A percentile compares a stretch with the other conserved stretches of the same genome.
phyloP scores from a whole-genome alignment of 148 eudicot species.

The Camellia sinensis region DNA sequence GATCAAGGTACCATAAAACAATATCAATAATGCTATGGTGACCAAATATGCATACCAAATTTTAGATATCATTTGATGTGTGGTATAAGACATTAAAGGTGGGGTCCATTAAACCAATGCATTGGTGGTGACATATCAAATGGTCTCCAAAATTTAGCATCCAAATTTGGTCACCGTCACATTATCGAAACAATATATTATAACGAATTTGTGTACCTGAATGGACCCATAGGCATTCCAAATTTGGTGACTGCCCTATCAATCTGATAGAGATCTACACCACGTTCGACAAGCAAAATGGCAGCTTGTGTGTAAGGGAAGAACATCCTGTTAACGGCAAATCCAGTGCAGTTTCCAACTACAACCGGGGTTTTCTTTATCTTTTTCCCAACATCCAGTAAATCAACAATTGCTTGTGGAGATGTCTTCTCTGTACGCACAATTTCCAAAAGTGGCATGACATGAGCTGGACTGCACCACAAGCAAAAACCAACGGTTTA shows the following conservation, averaged over 20 bases:
- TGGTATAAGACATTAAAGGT: no score
- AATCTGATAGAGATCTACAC: slow-evolving; percentile 71
- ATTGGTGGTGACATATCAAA: no score
- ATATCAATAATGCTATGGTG: no score
- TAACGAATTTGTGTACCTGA: slow-evolving; percentile 46
- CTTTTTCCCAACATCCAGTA: slow-evolving; percentile 83
- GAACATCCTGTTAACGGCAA: slow-evolving; percentile 94
- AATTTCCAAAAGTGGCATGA: slow-evolving; percentile 97
- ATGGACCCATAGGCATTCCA: slow-evolving; percentile 99
- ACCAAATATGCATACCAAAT: no score
- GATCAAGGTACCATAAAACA: neutral
- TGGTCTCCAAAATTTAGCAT: no score
- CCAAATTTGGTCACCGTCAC: no score
- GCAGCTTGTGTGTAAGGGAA: slow-evolving; percentile 92
- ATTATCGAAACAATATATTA: neutral
- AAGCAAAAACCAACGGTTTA: slow-evolving; percentile 15
- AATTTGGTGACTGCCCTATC: slow-evolving; percentile 76
- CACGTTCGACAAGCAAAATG: slow-evolving; percentile 77
- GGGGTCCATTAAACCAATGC: no score
- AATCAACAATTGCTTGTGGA: slow-evolving; percentile 87
- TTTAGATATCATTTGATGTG: no score
- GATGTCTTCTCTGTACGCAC: slow-evolving; percentile 90
- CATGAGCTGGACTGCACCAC: slow-evolving; percentile 82
- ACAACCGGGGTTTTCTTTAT: slow-evolving; percentile 90
- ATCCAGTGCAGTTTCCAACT: slow-evolving; percentile 98